Evolutionary conservation across 208 protist genomes (phyloP), one percentile per base, ranked within the genome.

Genomic region (Trypanosoma scelopori): DNA sequence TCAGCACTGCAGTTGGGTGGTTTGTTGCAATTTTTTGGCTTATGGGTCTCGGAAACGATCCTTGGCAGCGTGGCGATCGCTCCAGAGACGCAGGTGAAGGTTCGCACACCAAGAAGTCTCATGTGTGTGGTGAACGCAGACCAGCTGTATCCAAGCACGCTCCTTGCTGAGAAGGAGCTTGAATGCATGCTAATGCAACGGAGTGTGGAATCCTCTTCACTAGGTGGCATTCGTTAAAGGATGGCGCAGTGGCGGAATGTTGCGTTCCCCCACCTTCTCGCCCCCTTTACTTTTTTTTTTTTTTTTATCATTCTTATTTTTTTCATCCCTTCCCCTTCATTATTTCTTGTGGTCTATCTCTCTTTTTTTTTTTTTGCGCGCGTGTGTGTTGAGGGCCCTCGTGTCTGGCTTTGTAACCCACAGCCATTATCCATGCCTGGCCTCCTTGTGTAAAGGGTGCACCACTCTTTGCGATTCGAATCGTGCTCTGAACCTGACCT

Each of bases 41-140:
- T 71, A 18, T 71, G 66, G 66, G 30, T 65, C 43, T 71, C 66
- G 12, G 39, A 35, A 25, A 27, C 46, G 13, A 7, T 71, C 27
- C 35, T 63, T 27, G 18, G 4, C 5, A 3, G 27, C 12, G 53
- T 71, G 48, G 27, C 11, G 25, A 20, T 43, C 25, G 18, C 11
- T 30, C 23, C 28, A 27, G 50, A 71, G 11, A 25, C 22, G 7
- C 6, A 35, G 56, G 0, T 32, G 5, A 9, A 43, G 39, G 30
- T 65, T 49, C 66, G 43, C 18, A 65, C 57, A 48, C 66, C 66
- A 25, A 20, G 15, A 27, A 39, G 49, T 28, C 51, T 37, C 23
- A 63, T 59, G 57, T 30, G 46, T 37, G 22, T 71, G 5, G 55
- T 71, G 18, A 71, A 71, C 16, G 56, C 66, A 25, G 66, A 71